A percentile compares a stretch with the other conserved stretches of the same genome.
Evolutionary conservation across 148 eudicot species (phyloP).

Genomic region (Salicornia ramosissima): DNA sequence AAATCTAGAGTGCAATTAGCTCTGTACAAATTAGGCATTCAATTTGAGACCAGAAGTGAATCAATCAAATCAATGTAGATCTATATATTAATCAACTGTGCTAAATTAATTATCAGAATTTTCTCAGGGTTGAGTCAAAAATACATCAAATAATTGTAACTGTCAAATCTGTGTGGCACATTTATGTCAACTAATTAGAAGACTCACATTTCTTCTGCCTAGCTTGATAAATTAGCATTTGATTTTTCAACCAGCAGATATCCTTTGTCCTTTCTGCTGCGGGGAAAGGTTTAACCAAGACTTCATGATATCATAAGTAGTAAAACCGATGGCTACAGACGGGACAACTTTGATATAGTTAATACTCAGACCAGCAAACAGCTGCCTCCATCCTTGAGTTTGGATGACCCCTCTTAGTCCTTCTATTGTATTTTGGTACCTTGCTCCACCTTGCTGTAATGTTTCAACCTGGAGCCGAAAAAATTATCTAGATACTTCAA

Average conservation of each 20-base stretch:
- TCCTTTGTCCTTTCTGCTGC: constrained; percentile 38
- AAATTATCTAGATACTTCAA: neutral
- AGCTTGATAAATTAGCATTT: neutral
- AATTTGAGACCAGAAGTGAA: constrained; percentile 11
- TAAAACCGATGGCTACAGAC: constrained; percentile 80
- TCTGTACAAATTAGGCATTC: constrained; percentile 28
- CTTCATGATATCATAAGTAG: constrained; percentile 76
- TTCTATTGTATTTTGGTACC: constrained; percentile 52
- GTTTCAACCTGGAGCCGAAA: constrained; percentile 54
- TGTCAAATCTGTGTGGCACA: neutral
- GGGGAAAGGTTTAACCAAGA: constrained; percentile 54
- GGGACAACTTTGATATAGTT: constrained; percentile 83
- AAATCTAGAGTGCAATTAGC: constrained; percentile 12
- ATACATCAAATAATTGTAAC: constrained; percentile 1
- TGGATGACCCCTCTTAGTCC: constrained; percentile 46
- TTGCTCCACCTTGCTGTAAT: constrained; percentile 35
- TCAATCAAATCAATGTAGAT: constrained; percentile 23
- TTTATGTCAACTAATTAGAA: constrained; percentile 12
- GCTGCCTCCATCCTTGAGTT: constrained; percentile 71
- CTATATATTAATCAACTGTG: constrained; percentile 17
- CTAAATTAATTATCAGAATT: constrained; percentile 7
- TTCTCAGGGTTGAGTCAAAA: constrained; percentile 16
- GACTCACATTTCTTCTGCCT: constrained; percentile 16
- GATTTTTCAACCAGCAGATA: constrained; percentile 27
- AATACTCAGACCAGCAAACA: constrained; percentile 80